Conservation (phyloP, 768 basidiomycete species). For the Pleurotus djamor region DNA sequence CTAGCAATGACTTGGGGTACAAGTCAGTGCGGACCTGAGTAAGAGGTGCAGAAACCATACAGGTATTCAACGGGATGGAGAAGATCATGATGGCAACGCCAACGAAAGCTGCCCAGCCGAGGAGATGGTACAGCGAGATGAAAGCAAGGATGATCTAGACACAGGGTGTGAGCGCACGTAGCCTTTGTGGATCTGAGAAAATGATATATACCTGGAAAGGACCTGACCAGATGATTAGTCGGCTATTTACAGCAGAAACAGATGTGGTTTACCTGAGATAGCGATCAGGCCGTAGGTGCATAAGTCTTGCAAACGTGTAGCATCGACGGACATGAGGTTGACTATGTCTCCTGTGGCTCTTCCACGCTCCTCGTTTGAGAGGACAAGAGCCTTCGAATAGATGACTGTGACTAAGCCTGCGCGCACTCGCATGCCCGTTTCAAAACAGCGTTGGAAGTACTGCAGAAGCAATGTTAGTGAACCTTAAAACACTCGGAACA, state of each 20-base stretch:
- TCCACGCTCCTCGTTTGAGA: slow-evolving; percentile 79
- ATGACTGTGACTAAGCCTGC: slow-evolving; percentile 85
- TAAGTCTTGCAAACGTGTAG: slow-evolving; percentile 75
- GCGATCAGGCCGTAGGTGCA: slow-evolving; percentile 83
- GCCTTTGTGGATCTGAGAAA: background rate
- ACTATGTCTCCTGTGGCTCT: slow-evolving; percentile 91
- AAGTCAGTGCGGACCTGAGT: background rate
- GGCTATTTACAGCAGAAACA: background rate
- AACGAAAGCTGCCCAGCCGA: slow-evolving; percentile 91
- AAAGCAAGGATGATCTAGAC: slow-evolving; percentile 82
- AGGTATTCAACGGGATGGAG: slow-evolving; percentile 72
- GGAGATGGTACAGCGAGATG: slow-evolving; percentile 82
- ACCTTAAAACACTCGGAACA: no score
- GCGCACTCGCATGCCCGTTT: slow-evolving; percentile 90
- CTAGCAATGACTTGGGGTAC: slow-evolving; percentile 52
- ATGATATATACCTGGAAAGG: slow-evolving; percentile 13
- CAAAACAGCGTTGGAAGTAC: slow-evolving; percentile 85
- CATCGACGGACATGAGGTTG: slow-evolving; percentile 90
- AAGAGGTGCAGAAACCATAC: slow-evolving; percentile 20
- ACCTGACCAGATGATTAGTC: background rate
- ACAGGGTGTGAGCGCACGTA: background rate
- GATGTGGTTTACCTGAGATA: slow-evolving; percentile 59
- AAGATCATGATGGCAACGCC: slow-evolving; percentile 89
- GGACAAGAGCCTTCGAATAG: slow-evolving; percentile 81
- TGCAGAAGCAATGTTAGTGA: slow-evolving; percentile 21